Evolutionary conservation across 306 rosid genomes (phyloP).

Genomic region (Glycine soja): DNA sequence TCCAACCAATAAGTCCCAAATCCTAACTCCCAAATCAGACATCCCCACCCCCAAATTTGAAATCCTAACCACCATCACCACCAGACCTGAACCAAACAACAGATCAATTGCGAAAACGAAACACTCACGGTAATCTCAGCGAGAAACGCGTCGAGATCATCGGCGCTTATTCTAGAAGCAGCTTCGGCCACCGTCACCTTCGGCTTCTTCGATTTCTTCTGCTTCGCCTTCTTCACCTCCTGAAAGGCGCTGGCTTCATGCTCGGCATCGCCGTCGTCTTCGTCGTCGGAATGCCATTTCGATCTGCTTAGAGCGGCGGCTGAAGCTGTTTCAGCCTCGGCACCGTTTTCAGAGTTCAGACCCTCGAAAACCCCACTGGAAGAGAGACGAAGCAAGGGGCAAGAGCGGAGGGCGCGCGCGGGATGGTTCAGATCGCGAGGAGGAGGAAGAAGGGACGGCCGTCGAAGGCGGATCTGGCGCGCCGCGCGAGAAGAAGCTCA

Average conservation of each 20-base stretch:
- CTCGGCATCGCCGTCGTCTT: conserved; percentile 46
- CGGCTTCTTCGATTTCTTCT: conserved; percentile 62
- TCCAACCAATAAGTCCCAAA: too few relatives aligned
- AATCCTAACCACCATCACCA: too few relatives aligned
- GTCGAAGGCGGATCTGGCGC: conserved; percentile 96
- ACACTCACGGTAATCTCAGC: too few relatives aligned
- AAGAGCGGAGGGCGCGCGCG: not conserved
- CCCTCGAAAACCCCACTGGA: conserved; percentile 52
- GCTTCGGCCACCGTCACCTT: conserved; percentile 71
- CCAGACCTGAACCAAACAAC: too few relatives aligned
- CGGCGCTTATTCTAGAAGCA: conserved; percentile 63
- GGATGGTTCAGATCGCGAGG: conserved; percentile 97
- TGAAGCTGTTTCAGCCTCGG: not conserved
- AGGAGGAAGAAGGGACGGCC: conserved; percentile 98
- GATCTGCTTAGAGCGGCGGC: conserved; percentile 41
- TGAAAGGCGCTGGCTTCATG: conserved; percentile 30
- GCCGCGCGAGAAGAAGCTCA: conserved; percentile 87
- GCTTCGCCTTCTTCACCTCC: conserved; percentile 51
- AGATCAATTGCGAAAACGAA: too few relatives aligned
- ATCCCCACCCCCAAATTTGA: too few relatives aligned
- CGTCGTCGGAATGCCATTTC: conserved; percentile 55
- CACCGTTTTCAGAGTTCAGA: not conserved
- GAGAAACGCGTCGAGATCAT: conserved; percentile 60
- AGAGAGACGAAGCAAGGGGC: conserved; percentile 53
- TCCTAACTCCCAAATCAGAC: too few relatives aligned